Conservation (phyloP, 139 green algal genomes). For the Chlamydomonas incerta region DNA sequence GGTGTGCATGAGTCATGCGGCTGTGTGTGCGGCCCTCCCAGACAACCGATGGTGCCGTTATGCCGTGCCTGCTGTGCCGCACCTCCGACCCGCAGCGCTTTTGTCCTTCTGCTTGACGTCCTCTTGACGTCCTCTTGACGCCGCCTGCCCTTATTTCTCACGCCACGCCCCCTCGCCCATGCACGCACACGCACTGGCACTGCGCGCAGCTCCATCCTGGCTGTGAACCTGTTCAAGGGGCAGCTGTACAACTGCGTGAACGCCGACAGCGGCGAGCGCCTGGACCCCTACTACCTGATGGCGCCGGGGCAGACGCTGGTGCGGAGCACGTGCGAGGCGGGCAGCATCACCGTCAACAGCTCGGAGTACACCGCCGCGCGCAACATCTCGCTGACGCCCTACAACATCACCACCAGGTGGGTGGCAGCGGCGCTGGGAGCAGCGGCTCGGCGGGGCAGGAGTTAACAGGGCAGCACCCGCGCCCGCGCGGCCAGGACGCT, state of each 20-base stretch:
- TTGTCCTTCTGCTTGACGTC: conserved; percentile 38
- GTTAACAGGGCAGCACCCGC: too few species aligned
- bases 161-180: too few species aligned
- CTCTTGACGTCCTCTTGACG: too few species aligned
- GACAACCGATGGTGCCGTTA: too few species aligned
- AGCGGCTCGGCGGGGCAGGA: not conserved
- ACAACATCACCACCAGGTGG: conserved; percentile 44
- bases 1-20: too few species aligned
- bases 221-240: conserved; percentile 70
- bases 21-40: too few species aligned
- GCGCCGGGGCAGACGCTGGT: conserved; percentile 53
- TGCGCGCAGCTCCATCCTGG: conserved; percentile 51
- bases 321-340: conserved; percentile 44
- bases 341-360: conserved; percentile 36
- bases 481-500: too few species aligned
- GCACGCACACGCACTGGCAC: too few species aligned
- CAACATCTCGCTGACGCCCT: conserved; percentile 50
- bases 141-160: too few species aligned
- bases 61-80: too few species aligned
- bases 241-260: conserved; percentile 37
- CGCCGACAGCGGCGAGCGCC: conserved; percentile 24
- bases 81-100: too few species aligned
- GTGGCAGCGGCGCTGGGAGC: not conserved
- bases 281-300: conserved; percentile 62
- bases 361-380: conserved; percentile 51